Base-by-base conservation (phyloP, 2,329 filamentous ascomycete genomes). In the Chalaropsis ovoidea region DNA sequence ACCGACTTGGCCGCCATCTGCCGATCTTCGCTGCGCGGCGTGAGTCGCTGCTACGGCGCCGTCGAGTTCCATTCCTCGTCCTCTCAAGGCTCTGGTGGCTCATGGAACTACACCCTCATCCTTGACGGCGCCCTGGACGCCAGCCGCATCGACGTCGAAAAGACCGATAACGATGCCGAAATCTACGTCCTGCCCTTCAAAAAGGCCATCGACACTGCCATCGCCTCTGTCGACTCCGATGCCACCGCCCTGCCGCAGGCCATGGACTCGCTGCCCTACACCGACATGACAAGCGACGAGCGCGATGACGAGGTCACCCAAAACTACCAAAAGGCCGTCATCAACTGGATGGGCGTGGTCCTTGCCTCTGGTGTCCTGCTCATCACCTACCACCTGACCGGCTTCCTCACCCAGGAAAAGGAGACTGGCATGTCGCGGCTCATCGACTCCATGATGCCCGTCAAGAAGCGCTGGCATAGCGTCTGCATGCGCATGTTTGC, bases 381-480 rank as follows among this genome's bases (percentile, higher is more conserved):
- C 65, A 82, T 96, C 31, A 87, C 86, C 45, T 96, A 96, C 73
- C 91, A 96, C 71, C 79, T 95, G 66, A 89, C 90, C 0, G 92
- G 92, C 8, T 85, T 92, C 70, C 86, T 95, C 73, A 91, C 92
- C 7, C 85, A 86, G 1, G 92, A 96, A 75, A 81, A 92, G 65
- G 92, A 96, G 76, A 79, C 85, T 17, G 92, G 91, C 67, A 94
- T 96, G 82, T 89, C 89, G 3, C 89, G 91, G 69, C 79, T 96
- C 35, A 84, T 96, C 54, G 92, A 96, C 75, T 87, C 90, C 65
- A 96, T 95, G 90, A 92, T 94, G 80, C 87, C 89, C 0, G 89
- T 89, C 65, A 80, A 81, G 65, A 81, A 81, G 61, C 78, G 83
- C 54, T 95, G 90, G 89, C 81, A 90, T 71, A 85, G 88, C 10